Percentiles rank a stretch among this genome's conserved stretches.
Evolutionary conservation across 371 early-diverging fungal species (phyloP).

Genomic region (Rhizopus sp.): DNA sequence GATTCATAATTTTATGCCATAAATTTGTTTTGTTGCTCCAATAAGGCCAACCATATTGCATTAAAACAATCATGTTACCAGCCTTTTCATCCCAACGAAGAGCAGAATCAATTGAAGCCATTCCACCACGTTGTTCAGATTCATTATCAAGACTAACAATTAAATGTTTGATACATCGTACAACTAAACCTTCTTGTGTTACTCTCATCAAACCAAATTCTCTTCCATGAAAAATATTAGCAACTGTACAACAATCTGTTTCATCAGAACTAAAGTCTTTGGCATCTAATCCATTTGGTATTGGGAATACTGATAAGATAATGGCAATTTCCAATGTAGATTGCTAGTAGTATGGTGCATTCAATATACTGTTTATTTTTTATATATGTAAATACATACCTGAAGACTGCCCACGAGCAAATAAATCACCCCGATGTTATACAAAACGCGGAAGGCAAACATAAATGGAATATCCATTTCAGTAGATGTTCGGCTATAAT

Average conservation of each 20-base stretch:
- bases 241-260: slow-evolving; percentile 37
- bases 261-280: slow-evolving; percentile 45
- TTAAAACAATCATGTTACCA: slow-evolving; percentile 50
- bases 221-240: slow-evolving; percentile 40
- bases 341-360: slow-evolving; percentile 29
- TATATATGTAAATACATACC: slow-evolving; percentile 26
- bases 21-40: slow-evolving; percentile 45
- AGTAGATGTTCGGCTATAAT: too few species aligned
- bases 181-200: slow-evolving; percentile 49
- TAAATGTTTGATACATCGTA: slow-evolving; percentile 51
- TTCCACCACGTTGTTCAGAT: slow-evolving; percentile 43
- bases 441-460: slow-evolving; percentile 53
- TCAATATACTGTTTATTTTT: neutral
- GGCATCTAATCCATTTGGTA: slow-evolving; percentile 40
- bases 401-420: slow-evolving; percentile 50
- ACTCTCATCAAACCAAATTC: slow-evolving; percentile 54
- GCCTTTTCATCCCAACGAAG: slow-evolving; percentile 53
- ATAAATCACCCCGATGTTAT: slow-evolving; percentile 52
- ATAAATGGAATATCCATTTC: slow-evolving; percentile 53
- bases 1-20: slow-evolving; percentile 45
- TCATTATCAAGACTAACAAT: slow-evolving; percentile 47
- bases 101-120: slow-evolving; percentile 53
- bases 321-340: slow-evolving; percentile 52
- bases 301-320: slow-evolving; percentile 52
- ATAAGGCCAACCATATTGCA: slow-evolving; percentile 58